phyloP scores from a whole-genome alignment of 177 flowering plant genomes.

The Vitis hybrid region DNA sequence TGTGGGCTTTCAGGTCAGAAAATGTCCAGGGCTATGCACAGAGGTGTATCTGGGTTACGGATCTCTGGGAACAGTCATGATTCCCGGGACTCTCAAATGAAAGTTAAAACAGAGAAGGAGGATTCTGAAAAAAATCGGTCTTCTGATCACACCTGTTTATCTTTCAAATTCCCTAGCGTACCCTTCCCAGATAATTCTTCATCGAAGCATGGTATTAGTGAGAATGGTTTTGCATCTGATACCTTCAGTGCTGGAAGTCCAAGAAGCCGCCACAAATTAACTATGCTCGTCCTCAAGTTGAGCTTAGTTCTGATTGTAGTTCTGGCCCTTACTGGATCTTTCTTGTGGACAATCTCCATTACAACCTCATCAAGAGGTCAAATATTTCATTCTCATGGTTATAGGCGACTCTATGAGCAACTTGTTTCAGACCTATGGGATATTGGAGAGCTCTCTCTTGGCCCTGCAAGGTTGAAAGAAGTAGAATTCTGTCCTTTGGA shows the following conservation, averaged over 20 bases:
- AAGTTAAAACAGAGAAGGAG: conserved; percentile 68
- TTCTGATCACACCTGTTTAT: conserved; percentile 33
- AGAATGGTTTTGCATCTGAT: conserved; percentile 69
- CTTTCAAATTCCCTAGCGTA: conserved; percentile 43
- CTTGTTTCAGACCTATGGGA: conserved; percentile 73
- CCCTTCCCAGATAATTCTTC: conserved; percentile 43
- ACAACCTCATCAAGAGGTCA: conserved; percentile 60
- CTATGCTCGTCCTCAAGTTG: conserved; percentile 46
- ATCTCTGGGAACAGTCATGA: conserved; percentile 44
- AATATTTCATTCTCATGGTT: conserved; percentile 48
- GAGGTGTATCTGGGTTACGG: conserved; percentile 65
- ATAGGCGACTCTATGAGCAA: conserved; percentile 83
- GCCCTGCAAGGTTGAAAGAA: conserved; percentile 55
- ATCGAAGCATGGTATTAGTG: conserved; percentile 43
- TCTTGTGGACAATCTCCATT: conserved; percentile 89
- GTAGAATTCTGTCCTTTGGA: conserved; percentile 59
- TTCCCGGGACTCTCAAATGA: conserved; percentile 70
- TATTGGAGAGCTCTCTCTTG: conserved; percentile 70
- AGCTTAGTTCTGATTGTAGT: conserved; percentile 64
- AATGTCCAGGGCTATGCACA: conserved; percentile 84
- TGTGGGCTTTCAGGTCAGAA: conserved; percentile 34
- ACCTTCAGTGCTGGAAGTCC: conserved; percentile 37
- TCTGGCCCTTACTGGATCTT: conserved; percentile 79
- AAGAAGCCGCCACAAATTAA: conserved; percentile 57
- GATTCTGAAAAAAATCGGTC: conserved; percentile 40